Base-by-base conservation (phyloP, 352 stramenopile species). In the Phytophthora constricta region DNA sequence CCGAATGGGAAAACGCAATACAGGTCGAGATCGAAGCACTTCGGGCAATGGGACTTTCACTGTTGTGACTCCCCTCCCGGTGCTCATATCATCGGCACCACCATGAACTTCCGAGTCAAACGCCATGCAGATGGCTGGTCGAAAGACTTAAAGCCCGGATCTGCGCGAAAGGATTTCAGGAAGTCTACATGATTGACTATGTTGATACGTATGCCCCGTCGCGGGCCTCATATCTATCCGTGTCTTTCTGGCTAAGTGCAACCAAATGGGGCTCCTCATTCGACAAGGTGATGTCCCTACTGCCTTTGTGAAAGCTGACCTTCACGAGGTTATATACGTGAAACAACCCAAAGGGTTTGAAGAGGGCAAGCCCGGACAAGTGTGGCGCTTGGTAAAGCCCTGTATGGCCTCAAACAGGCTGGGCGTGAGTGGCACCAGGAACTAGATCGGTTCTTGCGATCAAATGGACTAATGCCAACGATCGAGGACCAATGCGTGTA, bases 281-380 rank as follows among this genome's bases (percentile, higher is more conserved):
- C 10, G 46, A 1, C 22, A 57, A 46, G 49, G 49, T 4, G 46
- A 64, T 22, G 45, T 57, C 1, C 33, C 57, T 2, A 33, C 57
- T 0, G 57, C 57, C 1, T 64, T 50, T n/a, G 8, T 57, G 13
- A 64, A 64, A 19, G 34, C 57, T 2, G 20, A 9, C 2, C 46
- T 64, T 4, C 48, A 41, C 5, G 57, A 64, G 13, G 50, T 11
- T 0, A n/a, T 64, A 1, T 64, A 26, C 23, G 33, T 64, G 5
- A 17, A 25, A 1, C 57, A 56, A 42, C 14, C 55, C 3, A 41
- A 41, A 23, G 57, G 25, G 1, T 57, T 64, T 22, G 57, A 62
- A 11, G 31, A 26, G 54, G 41, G 13, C 54, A 62, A 33, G 41
- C 50, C 2, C 10, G 34, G 26, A 52, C 7, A 54, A 14, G 54